These are phyloP conservation scores for Colletotrichum acutatum DNA, from an alignment of 2,329 filamentous ascomycete species.

Conservation along the genomic window DNA sequence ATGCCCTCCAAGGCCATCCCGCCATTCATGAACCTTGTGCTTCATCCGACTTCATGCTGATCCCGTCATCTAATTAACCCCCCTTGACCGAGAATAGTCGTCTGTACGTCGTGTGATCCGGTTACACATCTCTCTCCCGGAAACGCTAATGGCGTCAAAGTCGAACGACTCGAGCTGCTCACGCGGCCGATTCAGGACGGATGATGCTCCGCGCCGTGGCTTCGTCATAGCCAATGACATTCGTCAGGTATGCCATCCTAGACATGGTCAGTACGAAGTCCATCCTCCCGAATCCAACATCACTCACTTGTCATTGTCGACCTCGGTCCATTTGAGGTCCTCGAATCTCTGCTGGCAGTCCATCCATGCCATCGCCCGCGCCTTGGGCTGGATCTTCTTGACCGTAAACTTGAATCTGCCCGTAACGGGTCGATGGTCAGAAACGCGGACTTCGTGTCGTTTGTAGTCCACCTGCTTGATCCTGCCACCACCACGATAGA, in stretches of 20 bases:
- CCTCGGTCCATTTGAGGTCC: slow-evolving; percentile 74
- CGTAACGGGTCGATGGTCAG: slow-evolving; percentile 93
- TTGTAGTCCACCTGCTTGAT: slow-evolving; percentile 90
- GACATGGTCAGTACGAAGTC: not conserved
- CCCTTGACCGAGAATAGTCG: not conserved
- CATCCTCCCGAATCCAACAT: not conserved
- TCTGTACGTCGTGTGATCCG: not conserved
- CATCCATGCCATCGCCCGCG: slow-evolving; percentile 75
- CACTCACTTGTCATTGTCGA: slow-evolving; percentile 81
- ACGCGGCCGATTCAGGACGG: slow-evolving; percentile 23
- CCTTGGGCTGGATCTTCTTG: slow-evolving; percentile 80
- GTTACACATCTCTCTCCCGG: not conserved
- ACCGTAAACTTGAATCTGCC: slow-evolving; percentile 84
- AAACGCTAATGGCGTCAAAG: too few species aligned
- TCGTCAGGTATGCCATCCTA: slow-evolving; percentile 35
- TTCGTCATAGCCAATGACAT: slow-evolving; percentile 36
- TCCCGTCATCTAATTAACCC: slow-evolving; percentile 6
- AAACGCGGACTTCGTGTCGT: slow-evolving; percentile 89
- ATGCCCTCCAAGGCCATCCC: not conserved
- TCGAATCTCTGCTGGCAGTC: slow-evolving; percentile 81
- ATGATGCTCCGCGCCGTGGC: slow-evolving; percentile 34
- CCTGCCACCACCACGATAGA: slow-evolving; percentile 85
- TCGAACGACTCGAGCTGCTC: not conserved
- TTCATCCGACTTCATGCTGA: not conserved
- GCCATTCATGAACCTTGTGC: slow-evolving; percentile 12